Evolutionary conservation across 148 eudicot genomes (phyloP).

Genomic region (Spergularia bocconei): DNA sequence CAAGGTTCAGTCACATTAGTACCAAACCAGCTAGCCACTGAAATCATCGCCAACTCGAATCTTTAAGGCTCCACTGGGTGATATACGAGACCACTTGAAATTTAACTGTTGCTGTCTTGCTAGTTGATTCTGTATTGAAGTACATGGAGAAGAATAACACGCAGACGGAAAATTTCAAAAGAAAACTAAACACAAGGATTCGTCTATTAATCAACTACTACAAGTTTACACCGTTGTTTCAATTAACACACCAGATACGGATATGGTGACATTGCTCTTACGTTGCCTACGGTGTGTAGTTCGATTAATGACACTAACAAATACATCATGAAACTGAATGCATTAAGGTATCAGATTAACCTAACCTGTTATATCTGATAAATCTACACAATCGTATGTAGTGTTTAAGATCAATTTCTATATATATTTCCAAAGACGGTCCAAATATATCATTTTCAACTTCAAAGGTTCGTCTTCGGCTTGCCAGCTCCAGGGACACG

Average conservation of each 20-base stretch:
- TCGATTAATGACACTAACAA: neutral
- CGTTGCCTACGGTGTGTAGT: neutral
- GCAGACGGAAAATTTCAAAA: too few species aligned
- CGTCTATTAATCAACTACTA: too few species aligned
- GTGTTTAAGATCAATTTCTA: neutral
- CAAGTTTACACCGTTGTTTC: too few species aligned
- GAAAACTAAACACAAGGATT: too few species aligned
- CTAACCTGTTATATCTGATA: neutral
- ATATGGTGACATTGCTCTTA: neutral
- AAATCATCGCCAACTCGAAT: too few species aligned
- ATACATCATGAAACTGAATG: neutral
- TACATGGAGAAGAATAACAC: too few species aligned
- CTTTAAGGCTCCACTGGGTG: too few species aligned
- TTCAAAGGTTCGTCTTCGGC: conserved; percentile 66
- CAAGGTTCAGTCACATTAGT: too few species aligned
- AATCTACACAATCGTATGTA: neutral
- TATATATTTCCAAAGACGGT: neutral
- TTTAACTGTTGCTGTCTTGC: too few species aligned
- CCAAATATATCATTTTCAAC: neutral
- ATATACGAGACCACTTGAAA: too few species aligned
- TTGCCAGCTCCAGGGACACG: conserved; percentile 53
- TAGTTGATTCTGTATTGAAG: too few species aligned
- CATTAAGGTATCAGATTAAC: conserved; percentile 2
- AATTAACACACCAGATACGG: neutral
- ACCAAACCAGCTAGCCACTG: too few species aligned